Conservation (phyloP, 495 filamentous ascomycete genomes). For the Lepraria neglecta region DNA sequence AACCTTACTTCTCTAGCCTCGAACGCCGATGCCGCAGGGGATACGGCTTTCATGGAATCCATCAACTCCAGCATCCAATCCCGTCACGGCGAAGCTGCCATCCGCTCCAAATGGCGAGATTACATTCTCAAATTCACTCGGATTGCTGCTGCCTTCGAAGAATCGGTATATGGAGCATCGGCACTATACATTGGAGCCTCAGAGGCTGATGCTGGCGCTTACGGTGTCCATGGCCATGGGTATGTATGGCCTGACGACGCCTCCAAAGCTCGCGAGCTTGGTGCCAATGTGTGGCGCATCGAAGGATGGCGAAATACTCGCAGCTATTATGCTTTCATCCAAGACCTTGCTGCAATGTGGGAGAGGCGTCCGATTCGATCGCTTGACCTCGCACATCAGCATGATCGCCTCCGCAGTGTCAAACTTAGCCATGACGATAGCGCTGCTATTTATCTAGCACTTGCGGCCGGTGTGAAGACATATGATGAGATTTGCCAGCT, state of each 20-base stretch:
- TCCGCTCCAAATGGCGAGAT: constrained; percentile 82
- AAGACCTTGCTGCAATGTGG: constrained; percentile 57
- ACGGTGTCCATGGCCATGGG: constrained; percentile 68
- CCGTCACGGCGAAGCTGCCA: constrained; percentile 81
- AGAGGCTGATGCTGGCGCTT: constrained; percentile 58
- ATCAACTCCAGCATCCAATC: constrained; percentile 75
- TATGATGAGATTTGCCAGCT: constrained; percentile 88
- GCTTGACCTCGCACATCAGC: constrained; percentile 83
- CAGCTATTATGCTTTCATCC: constrained; percentile 91
- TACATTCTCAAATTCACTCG: constrained; percentile 89
- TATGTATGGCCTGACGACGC: constrained; percentile 88
- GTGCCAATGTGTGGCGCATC: constrained; percentile 82
- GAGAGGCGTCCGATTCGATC: constrained; percentile 68
- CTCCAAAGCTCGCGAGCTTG: constrained; percentile 74
- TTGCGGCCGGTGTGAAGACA: constrained; percentile 66
- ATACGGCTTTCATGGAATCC: constrained; percentile 81
- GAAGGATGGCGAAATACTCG: constrained; percentile 94
- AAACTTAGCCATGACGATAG: constrained; percentile 64
- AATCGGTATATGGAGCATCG: constrained; percentile 84
- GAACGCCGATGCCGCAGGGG: constrained; percentile 73
- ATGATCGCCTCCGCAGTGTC: constrained; percentile 77
- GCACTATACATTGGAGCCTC: constrained; percentile 77
- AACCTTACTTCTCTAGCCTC: constrained; percentile 36
- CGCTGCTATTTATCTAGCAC: constrained; percentile 72
- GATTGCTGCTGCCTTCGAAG: constrained; percentile 89